Evolutionary conservation across 2,329 filamentous ascomycete species (phyloP).

Genomic region (Calonectria fujianensis): DNA sequence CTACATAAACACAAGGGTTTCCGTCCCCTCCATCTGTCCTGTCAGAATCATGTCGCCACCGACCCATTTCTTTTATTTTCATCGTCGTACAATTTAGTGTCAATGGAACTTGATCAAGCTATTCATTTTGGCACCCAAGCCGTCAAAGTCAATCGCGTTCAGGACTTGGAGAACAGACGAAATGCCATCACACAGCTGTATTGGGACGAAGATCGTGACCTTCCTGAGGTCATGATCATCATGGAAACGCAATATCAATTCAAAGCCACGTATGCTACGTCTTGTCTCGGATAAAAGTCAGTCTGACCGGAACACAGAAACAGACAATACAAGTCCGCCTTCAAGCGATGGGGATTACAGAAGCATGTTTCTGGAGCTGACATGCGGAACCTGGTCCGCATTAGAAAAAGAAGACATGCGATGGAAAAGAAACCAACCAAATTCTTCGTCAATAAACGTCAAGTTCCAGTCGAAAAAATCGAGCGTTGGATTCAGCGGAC

Average conservation of each 20-base stretch:
- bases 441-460: neutral
- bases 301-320: neutral
- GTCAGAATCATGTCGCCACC: neutral
- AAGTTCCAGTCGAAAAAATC: neutral
- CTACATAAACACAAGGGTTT: neutral
- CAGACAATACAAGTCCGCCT: neutral
- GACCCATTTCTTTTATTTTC: neutral
- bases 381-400: conserved; percentile 3
- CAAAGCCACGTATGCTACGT: neutral
- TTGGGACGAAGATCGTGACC: neutral
- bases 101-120: neutral
- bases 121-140: neutral
- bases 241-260: conserved; percentile 2
- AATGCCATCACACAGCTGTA: neutral
- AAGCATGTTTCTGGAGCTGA: neutral
- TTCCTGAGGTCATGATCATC: neutral
- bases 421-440: neutral
- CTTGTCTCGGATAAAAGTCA: neutral
- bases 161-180: neutral
- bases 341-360: conserved; percentile 6
- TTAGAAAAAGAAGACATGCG: neutral
- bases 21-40: neutral
- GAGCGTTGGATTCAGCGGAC: conserved; percentile 10
- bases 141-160: neutral
- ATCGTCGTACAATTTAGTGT: neutral